Evolutionary conservation across 257 asterid species (phyloP), one percentile per base, ranked within the genome.

Genomic region (Fraxinus excelsior): DNA sequence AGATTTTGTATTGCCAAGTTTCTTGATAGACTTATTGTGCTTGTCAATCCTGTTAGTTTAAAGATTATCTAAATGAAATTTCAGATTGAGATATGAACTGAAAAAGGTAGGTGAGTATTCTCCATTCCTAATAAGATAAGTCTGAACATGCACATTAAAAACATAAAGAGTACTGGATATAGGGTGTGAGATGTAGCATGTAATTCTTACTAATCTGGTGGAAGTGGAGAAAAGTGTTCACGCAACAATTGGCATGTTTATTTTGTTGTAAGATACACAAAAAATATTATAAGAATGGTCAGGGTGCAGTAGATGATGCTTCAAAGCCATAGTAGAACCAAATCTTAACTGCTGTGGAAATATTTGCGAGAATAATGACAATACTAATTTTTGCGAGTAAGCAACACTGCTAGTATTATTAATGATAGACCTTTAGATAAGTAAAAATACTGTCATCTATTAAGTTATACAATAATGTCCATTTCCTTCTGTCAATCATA

Each of bases 381-480:
- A 21, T 62, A 32, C 58, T 25, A 69, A 58, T 68, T 81, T n/a
- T 38, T 28, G 62, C 40, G 69, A 34, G 70, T 71, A 62, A 65
- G 67, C 62, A 42, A 25, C 56, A 69, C 56, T 42, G 68, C 18
- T 62, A 23, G 19, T 62, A 62, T 70, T 83, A 66, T 44, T 49
- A 11, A 35, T 68, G 34, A 67, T 29, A 19, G 32, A 78, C 66
- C 18, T 79, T 35, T 40, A 53, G 66, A 46, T 68, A 72, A 9
- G 60, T 72, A 53, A 37, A 42, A 77, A 62, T 40, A 75, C 79
- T 71, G 78, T 60, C 67, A 60, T 60, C 16, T 60, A 25, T 74
- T 69, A 21, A 19, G 35, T 68, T 40, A 58, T 25, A 29, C 58
- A 53, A 32, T 77, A 67, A 56, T 25, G 56, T 34, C n/a, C 13